Percentiles rank a stretch among this genome's conserved stretches.
Evolutionary conservation across 768 basidiomycete species (phyloP).

Genomic region (Termitomyces eurrhizus): DNA sequence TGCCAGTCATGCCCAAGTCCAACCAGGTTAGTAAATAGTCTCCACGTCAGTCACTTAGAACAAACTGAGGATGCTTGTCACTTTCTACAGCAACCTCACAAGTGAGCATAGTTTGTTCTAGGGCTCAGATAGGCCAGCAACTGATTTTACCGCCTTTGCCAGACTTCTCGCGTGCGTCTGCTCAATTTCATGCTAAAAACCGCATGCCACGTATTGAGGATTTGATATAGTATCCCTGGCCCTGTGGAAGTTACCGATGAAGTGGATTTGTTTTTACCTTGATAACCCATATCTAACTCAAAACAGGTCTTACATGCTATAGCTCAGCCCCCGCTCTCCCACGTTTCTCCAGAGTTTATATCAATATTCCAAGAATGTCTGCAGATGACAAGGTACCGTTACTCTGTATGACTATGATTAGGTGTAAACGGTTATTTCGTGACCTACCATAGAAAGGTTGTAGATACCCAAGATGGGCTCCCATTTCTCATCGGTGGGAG

Average conservation of each 20-base stretch:
- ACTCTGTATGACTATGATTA: neutral
- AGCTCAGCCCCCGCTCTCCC: conserved; percentile 76
- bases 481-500: conserved; percentile 84
- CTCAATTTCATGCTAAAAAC: neutral
- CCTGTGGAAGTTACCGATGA: conserved; percentile 43
- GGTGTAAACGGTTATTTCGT: neutral
- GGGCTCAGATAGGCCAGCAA: neutral
- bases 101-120: conserved; percentile 5
- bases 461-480: conserved; percentile 65
- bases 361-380: conserved; percentile 77
- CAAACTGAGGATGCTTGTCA: neutral
- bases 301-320: conserved; percentile 72
- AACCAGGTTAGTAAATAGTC: conserved; percentile 5
- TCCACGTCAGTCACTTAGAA: neutral
- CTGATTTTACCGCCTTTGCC: neutral
- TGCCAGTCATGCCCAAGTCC: neutral
- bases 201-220: neutral
- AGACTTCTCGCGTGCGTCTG: conserved; percentile 19
- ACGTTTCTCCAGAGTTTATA: conserved; percentile 80
- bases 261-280: conserved; percentile 10
- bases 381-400: conserved; percentile 57
- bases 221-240: conserved; percentile 39
- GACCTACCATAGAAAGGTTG: conserved; percentile 45
- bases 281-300: neutral
- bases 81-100: conserved; percentile 7